Evolutionary conservation across 2,329 filamentous ascomycete genomes (phyloP).

Genomic region (Knoxdaviesia capensis): DNA sequence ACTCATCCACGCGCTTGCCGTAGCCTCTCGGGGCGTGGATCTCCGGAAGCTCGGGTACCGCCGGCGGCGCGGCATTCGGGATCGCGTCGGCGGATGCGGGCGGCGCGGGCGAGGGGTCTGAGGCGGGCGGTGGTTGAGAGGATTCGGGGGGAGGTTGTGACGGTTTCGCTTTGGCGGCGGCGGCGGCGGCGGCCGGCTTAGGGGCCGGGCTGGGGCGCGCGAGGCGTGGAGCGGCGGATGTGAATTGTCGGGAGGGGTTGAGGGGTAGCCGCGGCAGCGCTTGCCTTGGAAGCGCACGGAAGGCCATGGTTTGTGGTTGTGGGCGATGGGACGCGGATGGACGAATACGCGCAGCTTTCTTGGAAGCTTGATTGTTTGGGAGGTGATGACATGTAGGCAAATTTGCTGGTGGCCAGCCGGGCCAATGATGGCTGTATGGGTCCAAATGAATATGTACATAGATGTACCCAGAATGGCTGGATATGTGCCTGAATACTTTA

Average conservation of each 20-base stretch:
- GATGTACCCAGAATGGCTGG: too few relatives aligned
- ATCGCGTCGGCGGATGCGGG: slow-evolving; percentile 3
- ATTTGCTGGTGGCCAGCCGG: too few relatives aligned
- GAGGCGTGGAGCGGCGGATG: background rate
- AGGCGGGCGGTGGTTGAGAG: slow-evolving; percentile 9
- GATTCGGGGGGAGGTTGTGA: background rate
- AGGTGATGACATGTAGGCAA: too few relatives aligned
- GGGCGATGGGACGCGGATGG: too few relatives aligned
- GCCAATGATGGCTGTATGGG: too few relatives aligned
- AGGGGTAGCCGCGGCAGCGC: background rate
- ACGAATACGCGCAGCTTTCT: too few relatives aligned
- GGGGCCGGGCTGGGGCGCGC: slow-evolving; percentile 8
- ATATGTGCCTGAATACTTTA: too few relatives aligned
- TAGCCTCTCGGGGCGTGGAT: slow-evolving; percentile 39
- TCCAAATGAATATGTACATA: too few relatives aligned
- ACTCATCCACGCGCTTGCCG: slow-evolving; percentile 31
- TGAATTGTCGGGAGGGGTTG: background rate
- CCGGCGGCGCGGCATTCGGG: slow-evolving; percentile 4
- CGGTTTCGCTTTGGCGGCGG: background rate
- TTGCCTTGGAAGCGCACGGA: background rate
- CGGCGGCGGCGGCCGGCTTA: slow-evolving; percentile 27
- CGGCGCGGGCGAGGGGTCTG: slow-evolving; percentile 6
- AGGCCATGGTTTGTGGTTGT: too few relatives aligned
- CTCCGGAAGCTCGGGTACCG: slow-evolving; percentile 14
- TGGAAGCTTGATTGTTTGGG: too few relatives aligned